Evolutionary conservation across 2,329 filamentous ascomycete species (phyloP).

Genomic region (Colletotrichum cuscutae): DNA sequence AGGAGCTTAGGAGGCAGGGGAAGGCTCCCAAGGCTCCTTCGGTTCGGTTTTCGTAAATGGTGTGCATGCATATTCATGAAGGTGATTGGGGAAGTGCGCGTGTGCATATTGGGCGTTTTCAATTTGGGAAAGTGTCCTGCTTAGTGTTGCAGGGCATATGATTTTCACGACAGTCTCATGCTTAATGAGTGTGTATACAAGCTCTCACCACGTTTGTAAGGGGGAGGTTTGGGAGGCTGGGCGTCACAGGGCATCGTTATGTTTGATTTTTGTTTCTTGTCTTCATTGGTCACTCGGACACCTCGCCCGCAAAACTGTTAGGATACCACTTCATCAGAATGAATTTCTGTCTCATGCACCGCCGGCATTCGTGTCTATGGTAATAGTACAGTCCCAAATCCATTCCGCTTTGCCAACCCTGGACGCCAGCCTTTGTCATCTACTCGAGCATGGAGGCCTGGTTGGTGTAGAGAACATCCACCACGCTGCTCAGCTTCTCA

Average conservation of each 20-base stretch:
- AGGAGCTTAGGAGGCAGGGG: conserved; percentile 49
- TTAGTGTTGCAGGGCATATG: conserved; percentile 38
- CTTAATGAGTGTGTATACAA: conserved; percentile 1
- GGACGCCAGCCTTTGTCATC: conserved; percentile 33
- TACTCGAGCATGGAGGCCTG: conserved; percentile 96
- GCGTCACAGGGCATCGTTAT: conserved; percentile 10
- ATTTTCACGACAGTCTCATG: conserved; percentile 17
- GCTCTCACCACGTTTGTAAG: background rate
- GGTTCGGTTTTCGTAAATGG: conserved; percentile 15
- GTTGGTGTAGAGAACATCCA: conserved; percentile 97
- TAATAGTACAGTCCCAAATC: conserved; percentile 38
- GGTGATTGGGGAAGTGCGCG: background rate
- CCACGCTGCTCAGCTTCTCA: conserved; percentile 95
- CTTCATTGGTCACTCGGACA: conserved; percentile 10
- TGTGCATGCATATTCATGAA: background rate
- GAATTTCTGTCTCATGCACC: conserved; percentile 35
- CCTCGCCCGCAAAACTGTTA: conserved; percentile 22
- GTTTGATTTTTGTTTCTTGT: background rate
- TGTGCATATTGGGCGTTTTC: conserved; percentile 1
- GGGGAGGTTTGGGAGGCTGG: conserved; percentile 7
- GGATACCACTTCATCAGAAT: conserved; percentile 36
- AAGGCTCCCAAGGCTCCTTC: conserved; percentile 12
- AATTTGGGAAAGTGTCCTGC: background rate
- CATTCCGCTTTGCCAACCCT: conserved; percentile 21
- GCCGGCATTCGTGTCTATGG: conserved; percentile 37